A percentile compares a stretch with the other conserved stretches of the same genome.
These are phyloP conservation scores for Fibroporia radiculosa DNA, from an alignment of 768 basidiomycete genomes.

Conservation along the genomic window DNA sequence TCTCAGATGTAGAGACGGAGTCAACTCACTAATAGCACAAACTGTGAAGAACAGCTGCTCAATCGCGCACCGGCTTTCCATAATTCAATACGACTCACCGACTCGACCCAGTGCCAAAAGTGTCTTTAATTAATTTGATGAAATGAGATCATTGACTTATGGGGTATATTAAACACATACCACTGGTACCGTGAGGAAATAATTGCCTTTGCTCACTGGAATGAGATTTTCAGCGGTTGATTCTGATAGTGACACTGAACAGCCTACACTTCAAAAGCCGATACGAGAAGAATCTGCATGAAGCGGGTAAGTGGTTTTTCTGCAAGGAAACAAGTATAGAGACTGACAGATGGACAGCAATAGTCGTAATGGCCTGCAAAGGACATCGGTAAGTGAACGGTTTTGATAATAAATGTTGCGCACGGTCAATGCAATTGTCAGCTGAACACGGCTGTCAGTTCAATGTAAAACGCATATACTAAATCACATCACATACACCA, in stretches of 20 bases:
- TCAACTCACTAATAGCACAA: constrained; percentile 9
- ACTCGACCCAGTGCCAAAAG: constrained; percentile 8
- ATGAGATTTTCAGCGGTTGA: background rate
- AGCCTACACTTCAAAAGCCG: constrained; percentile 17
- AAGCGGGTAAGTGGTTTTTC: background rate
- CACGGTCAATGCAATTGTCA: constrained; percentile 17
- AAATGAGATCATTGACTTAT: background rate
- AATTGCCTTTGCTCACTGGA: constrained; percentile 19
- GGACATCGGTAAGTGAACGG: background rate
- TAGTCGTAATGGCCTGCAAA: constrained; percentile 16
- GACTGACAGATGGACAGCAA: constrained; percentile 19
- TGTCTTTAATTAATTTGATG: background rate
- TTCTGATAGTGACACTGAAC: too few relatives aligned
- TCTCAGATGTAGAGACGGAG: background rate
- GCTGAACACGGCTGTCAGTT: background rate
- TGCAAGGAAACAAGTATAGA: background rate
- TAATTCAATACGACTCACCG: constrained; percentile 1
- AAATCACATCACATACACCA: constrained; percentile 7
- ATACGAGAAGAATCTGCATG: constrained; percentile 18
- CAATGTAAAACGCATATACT: background rate
- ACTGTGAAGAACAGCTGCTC: background rate
- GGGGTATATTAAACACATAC: constrained; percentile 4
- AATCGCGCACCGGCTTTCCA: background rate
- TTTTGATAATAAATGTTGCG: background rate
- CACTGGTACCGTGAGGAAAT: constrained; percentile 11